Conservation (phyloP, 2,329 filamentous ascomycete genomes). For the Aspergillus sp. region DNA sequence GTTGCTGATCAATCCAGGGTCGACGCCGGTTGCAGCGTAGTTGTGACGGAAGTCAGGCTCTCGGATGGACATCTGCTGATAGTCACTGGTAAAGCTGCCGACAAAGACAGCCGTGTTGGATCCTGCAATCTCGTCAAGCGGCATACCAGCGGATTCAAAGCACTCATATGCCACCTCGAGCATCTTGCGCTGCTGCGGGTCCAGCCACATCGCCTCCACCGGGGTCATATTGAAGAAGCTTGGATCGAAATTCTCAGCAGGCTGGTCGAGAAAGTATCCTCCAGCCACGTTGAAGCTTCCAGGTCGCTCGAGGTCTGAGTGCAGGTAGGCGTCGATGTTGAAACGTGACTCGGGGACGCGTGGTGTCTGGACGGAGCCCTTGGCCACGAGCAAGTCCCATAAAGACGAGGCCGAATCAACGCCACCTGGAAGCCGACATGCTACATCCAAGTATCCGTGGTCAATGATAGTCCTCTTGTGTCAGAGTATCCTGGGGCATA, state of each 20-base stretch:
- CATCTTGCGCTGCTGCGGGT: conserved; percentile 20
- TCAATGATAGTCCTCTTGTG: too few species aligned
- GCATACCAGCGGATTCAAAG: conserved; percentile 16
- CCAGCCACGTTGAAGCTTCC: conserved; percentile 7
- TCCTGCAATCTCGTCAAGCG: conserved; percentile 11
- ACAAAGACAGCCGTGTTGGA: conserved; percentile 11
- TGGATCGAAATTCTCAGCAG: conserved; percentile 13
- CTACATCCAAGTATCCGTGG: not conserved
- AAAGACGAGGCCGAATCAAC: conserved; percentile 9
- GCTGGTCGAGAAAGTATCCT: conserved; percentile 7
- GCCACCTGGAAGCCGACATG: conserved; percentile 13
- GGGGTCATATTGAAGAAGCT: conserved; percentile 16
- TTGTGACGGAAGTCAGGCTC: not conserved
- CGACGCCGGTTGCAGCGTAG: conserved; percentile 10
- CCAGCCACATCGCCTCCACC: conserved; percentile 14
- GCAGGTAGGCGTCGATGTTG: conserved; percentile 8
- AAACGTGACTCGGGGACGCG: conserved; percentile 14
- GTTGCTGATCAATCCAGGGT: conserved; percentile 10
- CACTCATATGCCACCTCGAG: conserved; percentile 20
- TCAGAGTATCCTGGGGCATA: too few species aligned
- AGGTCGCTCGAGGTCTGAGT: conserved; percentile 6
- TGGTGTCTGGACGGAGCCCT: conserved; percentile 6
- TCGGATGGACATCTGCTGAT: conserved; percentile 3
- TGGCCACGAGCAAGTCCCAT: conserved; percentile 14
- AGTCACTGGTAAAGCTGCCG: conserved; percentile 13